Evolutionary conservation across 495 filamentous ascomycete species (phyloP), one percentile per base, ranked within the genome.

Genomic region (Hypoxylon subgilvum): DNA sequence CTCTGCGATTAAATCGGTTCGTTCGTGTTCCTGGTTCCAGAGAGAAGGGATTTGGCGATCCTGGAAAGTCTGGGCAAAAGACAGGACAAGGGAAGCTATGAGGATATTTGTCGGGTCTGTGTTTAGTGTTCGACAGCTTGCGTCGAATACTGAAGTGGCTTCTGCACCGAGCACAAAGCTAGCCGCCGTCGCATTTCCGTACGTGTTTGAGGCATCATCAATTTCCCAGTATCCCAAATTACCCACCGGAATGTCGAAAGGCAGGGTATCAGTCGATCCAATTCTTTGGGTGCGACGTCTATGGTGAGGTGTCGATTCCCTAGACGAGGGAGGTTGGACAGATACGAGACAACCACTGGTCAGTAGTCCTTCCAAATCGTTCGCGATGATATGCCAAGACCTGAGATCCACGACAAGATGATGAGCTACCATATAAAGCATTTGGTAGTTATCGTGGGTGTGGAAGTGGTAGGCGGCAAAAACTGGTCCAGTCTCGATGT

Each of bases 401-500:
- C 86, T 82, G 22, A 88, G 80, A 53, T 91, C 88, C 22, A 90
- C 78, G 2, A 86, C 84, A 1, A 89, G 69, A 57, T 89, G 88
- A 60, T 90, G 87, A 2, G 80, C 85, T 6, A 79, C 77, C 65
- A 91, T 72, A 22, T 86, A 88, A n/a, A 90, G 54, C 6, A 85
- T 61, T 30, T 81, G 77, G 8, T 71, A 70, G 4, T 72, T 71
- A 6, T 80, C 76, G 18, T 74, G 57, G 4, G 80, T 74, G 4
- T 79, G 63, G 57, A 89, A 83, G 34, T 83, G 71, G 42, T 82
- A 73, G 23, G 68, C 64, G 8, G 69, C 61, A 53, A 67, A 69
- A 21, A 63, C 30, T 6, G 69, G 72, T 2, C 72, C 70, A n/a
- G 50, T 32, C 45, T 69, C 56, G 28, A 72, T 66, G 47, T 80